Evolutionary conservation across 2,329 filamentous ascomycete species (phyloP).

Genomic region (Podosphaera fusca): DNA sequence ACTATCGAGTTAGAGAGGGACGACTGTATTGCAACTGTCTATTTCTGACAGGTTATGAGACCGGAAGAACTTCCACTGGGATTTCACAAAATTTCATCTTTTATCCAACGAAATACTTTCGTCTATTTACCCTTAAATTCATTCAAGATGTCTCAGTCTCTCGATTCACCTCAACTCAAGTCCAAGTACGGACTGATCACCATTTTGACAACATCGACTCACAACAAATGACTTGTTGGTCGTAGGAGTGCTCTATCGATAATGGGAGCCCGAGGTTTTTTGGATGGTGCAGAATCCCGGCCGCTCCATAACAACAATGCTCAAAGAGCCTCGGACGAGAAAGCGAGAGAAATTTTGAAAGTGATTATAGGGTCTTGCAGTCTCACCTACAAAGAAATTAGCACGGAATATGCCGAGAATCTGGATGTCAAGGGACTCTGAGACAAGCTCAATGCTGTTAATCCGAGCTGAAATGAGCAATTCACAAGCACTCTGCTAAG

Average conservation of each 20-base stretch:
- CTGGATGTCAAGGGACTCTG: not conserved
- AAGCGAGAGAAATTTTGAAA: not conserved
- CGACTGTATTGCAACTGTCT: too few relatives aligned
- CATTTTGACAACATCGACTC: not conserved
- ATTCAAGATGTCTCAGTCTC: not conserved
- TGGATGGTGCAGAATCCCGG: not conserved
- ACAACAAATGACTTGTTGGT: not conserved
- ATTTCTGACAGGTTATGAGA: not conserved
- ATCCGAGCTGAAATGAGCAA: not conserved
- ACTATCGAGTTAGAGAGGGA: too few relatives aligned
- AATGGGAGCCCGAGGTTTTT: not conserved
- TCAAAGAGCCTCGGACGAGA: not conserved
- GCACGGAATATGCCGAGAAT: not conserved
- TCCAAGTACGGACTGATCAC: not conserved
- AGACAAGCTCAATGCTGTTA: not conserved
- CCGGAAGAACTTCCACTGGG: not conserved
- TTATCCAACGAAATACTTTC: too few relatives aligned
- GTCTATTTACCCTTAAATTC: too few relatives aligned
- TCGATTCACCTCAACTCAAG: not conserved
- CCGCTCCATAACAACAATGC: not conserved
- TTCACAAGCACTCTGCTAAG: not conserved
- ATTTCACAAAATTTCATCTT: too few relatives aligned
- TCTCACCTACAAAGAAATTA: not conserved
- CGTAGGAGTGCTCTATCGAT: not conserved
- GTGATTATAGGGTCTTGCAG: not conserved